Base-by-base conservation (phyloP, 2,329 filamentous ascomycete genomes). In the Paracamarosporium sp. region DNA sequence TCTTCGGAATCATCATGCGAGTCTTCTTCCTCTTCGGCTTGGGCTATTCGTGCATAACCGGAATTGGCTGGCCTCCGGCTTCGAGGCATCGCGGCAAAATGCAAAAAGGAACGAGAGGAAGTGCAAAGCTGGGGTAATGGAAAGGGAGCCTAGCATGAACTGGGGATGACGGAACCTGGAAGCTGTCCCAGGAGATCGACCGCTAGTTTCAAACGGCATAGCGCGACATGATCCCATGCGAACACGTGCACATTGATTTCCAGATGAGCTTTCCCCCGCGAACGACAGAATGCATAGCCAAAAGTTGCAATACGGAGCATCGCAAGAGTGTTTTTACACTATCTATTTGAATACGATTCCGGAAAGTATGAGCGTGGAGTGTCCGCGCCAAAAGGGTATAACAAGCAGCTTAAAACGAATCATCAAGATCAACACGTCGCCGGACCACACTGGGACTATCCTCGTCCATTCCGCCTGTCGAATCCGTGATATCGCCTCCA, bases 401-500 rank as follows among this genome's bases (percentile, higher is more conserved):
- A 25, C 30, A 22, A 33, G 17, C 35, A 7, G 20, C 28, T 60
- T 59, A 83, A 54, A 83, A 83, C 31, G 78, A 82, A 62, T 82
- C 80, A 43, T 82, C 80, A 28, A 82, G 70, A 52, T 81, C 78
- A 22, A 78, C 65, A 52, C 77, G 79, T 17, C 76, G 74, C 54
- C 76, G 66, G 5, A 83, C 79, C 15, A 83, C 75, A 59, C 80
- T 82, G 3, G 81, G 81, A 61, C 80, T 82, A 36, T 79, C 76
- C 13, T 79, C 78, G 35, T 80, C 77, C 61, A 79, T 77, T 2
- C 63, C 70, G n/a, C 63, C 68, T 9, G 70, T 71, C 17, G 78
- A 77, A 54, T 83, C 84, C 4, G 85, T 82, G 2, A 78, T 77
- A 56, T 83, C 80, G 3, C 79, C 89, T 2, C 91, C 91, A 4